Base-by-base conservation (phyloP, 305 asterid genomes). In the Fraxinus ornus region DNA sequence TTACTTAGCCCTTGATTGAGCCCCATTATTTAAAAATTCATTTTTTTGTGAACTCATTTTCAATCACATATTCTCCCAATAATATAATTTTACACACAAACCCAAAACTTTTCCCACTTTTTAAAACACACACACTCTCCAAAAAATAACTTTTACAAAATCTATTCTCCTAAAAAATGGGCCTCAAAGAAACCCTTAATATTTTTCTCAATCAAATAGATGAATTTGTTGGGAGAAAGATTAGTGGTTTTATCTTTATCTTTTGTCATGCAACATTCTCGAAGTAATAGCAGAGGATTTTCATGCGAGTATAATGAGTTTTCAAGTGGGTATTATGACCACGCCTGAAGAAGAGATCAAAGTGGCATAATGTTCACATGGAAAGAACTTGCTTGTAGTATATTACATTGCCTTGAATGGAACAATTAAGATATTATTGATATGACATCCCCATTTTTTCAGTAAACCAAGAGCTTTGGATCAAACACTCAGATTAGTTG, bases 401-500 rank as follows among this genome's bases (percentile, higher is more conserved):
- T 52, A 52, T 52, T n/a, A 52, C 9, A 6, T 52, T 52, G 24
- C 64, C 39, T 66, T 66, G 33, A 28, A 66, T 33, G 22, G 62
- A 73, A 39, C 76, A 26, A 32, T 55, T 22, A 75, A 75, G 68
- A 81, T 19, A 75, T 35, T 35, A 62, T 41, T 32, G 60, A 80
- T 7, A 41, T 19, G 30, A 21, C 35, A 41, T 5, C 70, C 77
- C 30, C 39, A 70, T 15, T 68, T 75, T 70, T 44, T 47, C 64
- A 81, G 74, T 68, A n/a, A 52, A 52, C 24, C 24, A 52, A n/a
- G 64, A 52, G 64, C 64, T 52, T 52, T 52, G 64, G 13, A 75
- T 81, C 49, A 68, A 86, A 76, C 71, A 71, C 8, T 24, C 49
- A 32, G 55, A 37, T 70, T 19, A 55, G 71, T 41, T 83, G 17